A percentile compares a stretch with the other conserved stretches of the same genome.
Evolutionary conservation across 306 rosid genomes (phyloP).

Genomic region (Cucumis cinereus): DNA sequence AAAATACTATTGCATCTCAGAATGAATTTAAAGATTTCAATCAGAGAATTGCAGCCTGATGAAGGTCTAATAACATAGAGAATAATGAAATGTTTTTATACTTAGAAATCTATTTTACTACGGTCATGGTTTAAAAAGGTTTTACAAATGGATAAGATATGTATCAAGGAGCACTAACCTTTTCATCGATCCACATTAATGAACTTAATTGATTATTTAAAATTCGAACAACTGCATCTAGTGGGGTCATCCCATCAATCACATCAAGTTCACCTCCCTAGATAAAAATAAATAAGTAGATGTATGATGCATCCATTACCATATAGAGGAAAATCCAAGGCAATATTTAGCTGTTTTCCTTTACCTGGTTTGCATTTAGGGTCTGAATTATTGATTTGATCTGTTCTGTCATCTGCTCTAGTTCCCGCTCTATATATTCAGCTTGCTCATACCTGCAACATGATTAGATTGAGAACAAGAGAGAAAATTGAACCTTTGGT

Average conservation of each 20-base stretch:
- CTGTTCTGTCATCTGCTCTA: conserved; percentile 93
- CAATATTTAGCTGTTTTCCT: conserved; percentile 1
- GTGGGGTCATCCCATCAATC: conserved; percentile 58
- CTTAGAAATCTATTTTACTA: background rate
- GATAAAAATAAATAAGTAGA: background rate
- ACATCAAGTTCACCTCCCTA: conserved; percentile 88
- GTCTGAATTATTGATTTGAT: conserved; percentile 77
- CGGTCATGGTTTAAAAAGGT: background rate
- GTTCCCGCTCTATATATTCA: conserved; percentile 80
- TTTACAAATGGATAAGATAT: background rate
- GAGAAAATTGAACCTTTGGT: background rate
- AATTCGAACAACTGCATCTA: conserved; percentile 81
- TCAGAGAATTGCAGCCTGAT: background rate
- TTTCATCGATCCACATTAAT: conserved; percentile 94
- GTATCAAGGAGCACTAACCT: conserved; percentile 36
- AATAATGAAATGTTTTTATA: background rate
- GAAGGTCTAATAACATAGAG: background rate
- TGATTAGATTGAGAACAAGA: background rate
- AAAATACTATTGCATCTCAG: background rate
- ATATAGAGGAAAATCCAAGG: background rate
- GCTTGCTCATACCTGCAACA: conserved; percentile 75
- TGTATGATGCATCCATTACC: background rate
- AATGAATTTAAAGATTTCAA: background rate
- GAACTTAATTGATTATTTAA: conserved; percentile 90
- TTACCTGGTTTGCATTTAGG: conserved; percentile 85